Evolutionary conservation across 2,329 filamentous ascomycete species (phyloP), one percentile per base, ranked within the genome.

Genomic region (Zymoseptoria passerinii): DNA sequence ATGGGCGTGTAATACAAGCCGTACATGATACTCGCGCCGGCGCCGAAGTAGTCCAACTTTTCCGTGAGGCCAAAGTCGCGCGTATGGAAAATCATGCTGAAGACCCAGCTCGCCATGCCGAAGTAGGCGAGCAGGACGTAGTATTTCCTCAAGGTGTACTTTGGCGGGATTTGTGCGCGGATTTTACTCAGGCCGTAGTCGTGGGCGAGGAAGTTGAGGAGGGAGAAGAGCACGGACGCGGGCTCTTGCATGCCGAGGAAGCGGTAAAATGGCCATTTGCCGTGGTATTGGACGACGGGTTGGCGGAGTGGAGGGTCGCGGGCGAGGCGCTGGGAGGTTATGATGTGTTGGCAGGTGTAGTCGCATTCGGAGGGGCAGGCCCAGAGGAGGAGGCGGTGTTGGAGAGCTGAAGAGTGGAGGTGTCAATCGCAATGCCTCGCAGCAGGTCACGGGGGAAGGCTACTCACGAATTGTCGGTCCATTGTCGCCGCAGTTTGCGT

Each of bases 231-330:
- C 65, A 97, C 92, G 54, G 87, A 91, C 73, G 92, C 90, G 59
- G 92, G 91, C 77, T 99, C 94, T 77, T 99, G 94, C 78, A 96
- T 88, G 73, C 94, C 94, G 56, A 95, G 76, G 70, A 96, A 82
- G 65, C 94, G 89, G 73, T 86, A 80, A 77, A 99, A 99, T 48
- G 94, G 94, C 94, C 94, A 99, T 82, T 99, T 99, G 29, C 94
- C 94, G 77, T 99, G 91, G 79, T 92, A 99, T 76, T 99, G 94
- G 58, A 92, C 86, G 53, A 96, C 75, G 9, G 85, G 82, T 28
- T 84, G 74, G 62, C 83, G 76, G 77, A 85, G 85, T 0, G 83
- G 83, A 35, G 83, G 82, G 60, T 84, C 81, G 62, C 82, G 78
- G 27, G 82, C 77, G 64, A 91, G 76, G 63, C 92, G 90, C 59